Evolutionary conservation across 768 basidiomycete species (phyloP).

Genomic region (Termitomyces eurrhizus): DNA sequence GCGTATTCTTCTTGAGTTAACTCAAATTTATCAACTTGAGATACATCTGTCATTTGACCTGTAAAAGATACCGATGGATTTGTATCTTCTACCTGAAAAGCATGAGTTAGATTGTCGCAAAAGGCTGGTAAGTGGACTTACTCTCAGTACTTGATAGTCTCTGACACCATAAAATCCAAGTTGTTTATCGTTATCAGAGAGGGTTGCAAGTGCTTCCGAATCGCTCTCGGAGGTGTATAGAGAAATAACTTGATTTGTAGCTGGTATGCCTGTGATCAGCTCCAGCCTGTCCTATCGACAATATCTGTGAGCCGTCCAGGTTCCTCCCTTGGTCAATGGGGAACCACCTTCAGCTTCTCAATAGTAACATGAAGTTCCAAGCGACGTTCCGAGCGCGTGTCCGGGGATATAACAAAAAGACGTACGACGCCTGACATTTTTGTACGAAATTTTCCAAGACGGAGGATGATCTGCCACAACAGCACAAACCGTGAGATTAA

Average conservation of each 20-base stretch:
- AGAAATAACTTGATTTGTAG: constrained; percentile 63
- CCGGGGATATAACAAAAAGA: constrained; percentile 79
- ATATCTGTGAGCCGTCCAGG: background rate
- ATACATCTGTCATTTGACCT: constrained; percentile 82
- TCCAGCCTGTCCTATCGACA: constrained; percentile 69
- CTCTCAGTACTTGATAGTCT: constrained; percentile 81
- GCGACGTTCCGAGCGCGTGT: constrained; percentile 87
- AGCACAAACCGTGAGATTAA: no score
- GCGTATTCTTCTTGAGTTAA: constrained; percentile 80
- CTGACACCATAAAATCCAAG: constrained; percentile 73
- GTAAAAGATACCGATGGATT: constrained; percentile 74
- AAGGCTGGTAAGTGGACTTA: constrained; percentile 27
- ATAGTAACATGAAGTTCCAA: constrained; percentile 75
- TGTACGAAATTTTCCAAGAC: background rate
- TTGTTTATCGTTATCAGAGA: constrained; percentile 64
- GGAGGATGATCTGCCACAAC: background rate
- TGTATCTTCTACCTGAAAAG: constrained; percentile 60
- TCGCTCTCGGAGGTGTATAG: constrained; percentile 59
- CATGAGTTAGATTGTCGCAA: background rate
- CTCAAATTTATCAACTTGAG: constrained; percentile 92
- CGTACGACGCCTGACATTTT: constrained; percentile 19
- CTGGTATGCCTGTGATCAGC: constrained; percentile 86
- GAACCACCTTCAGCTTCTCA: constrained; percentile 72
- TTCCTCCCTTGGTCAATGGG: background rate
- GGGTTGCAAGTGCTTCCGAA: constrained; percentile 40